Percentiles rank a stretch among this genome's conserved stretches.
phyloP scores from a whole-genome alignment of 345 rosid genomes.

The Stellera chamaejasme region DNA sequence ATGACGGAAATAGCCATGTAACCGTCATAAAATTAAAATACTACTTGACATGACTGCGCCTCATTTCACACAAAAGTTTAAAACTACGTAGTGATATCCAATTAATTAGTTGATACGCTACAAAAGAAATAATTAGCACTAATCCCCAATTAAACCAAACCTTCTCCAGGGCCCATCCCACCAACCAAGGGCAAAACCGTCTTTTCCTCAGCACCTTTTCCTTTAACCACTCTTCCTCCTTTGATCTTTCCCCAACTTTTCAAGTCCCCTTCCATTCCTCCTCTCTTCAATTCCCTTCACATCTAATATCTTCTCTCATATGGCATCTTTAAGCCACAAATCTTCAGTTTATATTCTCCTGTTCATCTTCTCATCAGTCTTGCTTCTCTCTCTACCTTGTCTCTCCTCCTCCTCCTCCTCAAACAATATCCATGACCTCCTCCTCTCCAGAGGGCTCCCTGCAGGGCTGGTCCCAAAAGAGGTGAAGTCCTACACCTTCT shows the following conservation, averaged over 20 bases:
- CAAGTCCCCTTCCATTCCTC: background rate
- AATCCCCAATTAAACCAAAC: conserved; percentile 5
- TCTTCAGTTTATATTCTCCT: background rate
- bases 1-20: too few relatives aligned
- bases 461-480: conserved; percentile 75
- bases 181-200: conserved; percentile 33
- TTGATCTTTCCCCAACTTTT: background rate
- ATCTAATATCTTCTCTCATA: background rate
- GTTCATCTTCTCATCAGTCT: background rate
- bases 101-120: conserved; percentile 22
- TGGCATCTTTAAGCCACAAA: conserved; percentile 22
- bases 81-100: too few relatives aligned
- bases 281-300: background rate
- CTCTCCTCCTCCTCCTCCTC: conserved; percentile 3
- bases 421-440: conserved; percentile 58
- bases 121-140: conserved; percentile 18
- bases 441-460: conserved; percentile 70
- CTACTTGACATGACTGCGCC: too few relatives aligned
- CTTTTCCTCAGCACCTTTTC: background rate
- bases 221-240: conserved; percentile 21
- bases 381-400: conserved; percentile 10
- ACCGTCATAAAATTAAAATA: too few relatives aligned
- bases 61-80: too few relatives aligned
- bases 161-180: conserved; percentile 15
- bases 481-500: conserved; percentile 55